phyloP scores from a whole-genome alignment of 2,329 filamentous ascomycete species.

The Colletotrichum sp. region DNA sequence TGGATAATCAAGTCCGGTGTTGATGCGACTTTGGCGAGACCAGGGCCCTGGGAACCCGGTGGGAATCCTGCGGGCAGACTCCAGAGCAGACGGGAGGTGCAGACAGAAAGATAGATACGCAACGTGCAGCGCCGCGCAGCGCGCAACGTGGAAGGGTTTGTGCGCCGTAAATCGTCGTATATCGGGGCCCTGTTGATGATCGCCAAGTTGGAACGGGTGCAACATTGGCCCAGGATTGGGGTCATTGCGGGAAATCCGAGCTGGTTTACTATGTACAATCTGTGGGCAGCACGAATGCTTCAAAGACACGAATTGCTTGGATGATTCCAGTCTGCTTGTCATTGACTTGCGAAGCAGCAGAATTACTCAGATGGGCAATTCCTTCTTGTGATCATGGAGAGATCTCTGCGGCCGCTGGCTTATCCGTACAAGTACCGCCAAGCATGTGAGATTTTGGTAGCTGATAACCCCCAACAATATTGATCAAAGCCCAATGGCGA shows the following conservation, averaged over 20 bases:
- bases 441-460: not conserved
- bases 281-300: not conserved
- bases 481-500: not conserved
- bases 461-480: not conserved
- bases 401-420: not conserved
- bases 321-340: not conserved
- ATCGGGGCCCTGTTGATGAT: conserved; percentile 2
- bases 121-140: not conserved
- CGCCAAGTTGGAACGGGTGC: conserved; percentile 1
- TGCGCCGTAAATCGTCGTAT: conserved; percentile 3
- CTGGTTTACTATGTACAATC: not conserved
- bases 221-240: not conserved
- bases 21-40: not conserved
- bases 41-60: not conserved
- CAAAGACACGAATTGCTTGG: not conserved
- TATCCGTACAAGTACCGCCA: not conserved
- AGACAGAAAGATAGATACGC: not conserved
- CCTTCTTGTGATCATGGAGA: not conserved
- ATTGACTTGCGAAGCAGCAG: not conserved
- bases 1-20: not conserved
- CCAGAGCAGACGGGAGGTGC: not conserved
- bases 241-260: not conserved
- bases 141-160: not conserved
- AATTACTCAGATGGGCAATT: not conserved
- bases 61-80: not conserved